Base-by-base conservation (phyloP, 371 early-diverging fungal genomes). In the Antonospora locustae region DNA sequence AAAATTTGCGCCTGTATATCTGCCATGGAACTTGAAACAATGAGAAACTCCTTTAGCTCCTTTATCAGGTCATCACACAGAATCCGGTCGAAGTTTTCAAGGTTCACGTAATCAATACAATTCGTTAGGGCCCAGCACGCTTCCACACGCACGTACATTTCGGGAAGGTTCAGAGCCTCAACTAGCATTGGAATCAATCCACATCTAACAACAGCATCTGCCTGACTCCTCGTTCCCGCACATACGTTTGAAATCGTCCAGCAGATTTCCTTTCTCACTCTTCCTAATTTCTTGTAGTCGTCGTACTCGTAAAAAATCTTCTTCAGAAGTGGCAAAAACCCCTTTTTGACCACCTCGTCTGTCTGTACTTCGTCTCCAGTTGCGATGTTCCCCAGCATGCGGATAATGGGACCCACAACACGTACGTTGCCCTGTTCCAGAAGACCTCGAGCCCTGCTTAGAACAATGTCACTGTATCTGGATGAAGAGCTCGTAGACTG, bases 231-330 rank as follows among this genome's bases (percentile, higher is more conserved):
- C 57, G 82, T 88, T 36, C 99, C 97, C n/a, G 95, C 95, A n/a
- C 96, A 91, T 69, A 98, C 87, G 77, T 98, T 98, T 22, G 92
- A 92, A 46, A 96, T 83, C 6, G 93, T 89, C 96, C 96, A 96
- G 79, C 96, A 95, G 14, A 95, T 90, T 74, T 98, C 99, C 77
- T 95, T 98, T 63, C 88, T 83, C 57, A 95, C 86, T 29, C 82
- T 84, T 55, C 90, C 88, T 73, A 85, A 85, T 46, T 85, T 81
- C 24, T 63, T 70, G 64, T 82, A 82, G 59, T 75, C 78, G 20
- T 91, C 80, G 47, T 90, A 79, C 22, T 78, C 70, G 14, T 79
- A 76, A n/a, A 94, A 77, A 12, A 87, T 83, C n/a, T 41, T 24
- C 27, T 50, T 51, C 5, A 74, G 55, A 11, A 69, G 59, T 27